Evolutionary conservation across 2,329 filamentous ascomycete species (phyloP).

Genomic region (Metarhizium sp.): DNA sequence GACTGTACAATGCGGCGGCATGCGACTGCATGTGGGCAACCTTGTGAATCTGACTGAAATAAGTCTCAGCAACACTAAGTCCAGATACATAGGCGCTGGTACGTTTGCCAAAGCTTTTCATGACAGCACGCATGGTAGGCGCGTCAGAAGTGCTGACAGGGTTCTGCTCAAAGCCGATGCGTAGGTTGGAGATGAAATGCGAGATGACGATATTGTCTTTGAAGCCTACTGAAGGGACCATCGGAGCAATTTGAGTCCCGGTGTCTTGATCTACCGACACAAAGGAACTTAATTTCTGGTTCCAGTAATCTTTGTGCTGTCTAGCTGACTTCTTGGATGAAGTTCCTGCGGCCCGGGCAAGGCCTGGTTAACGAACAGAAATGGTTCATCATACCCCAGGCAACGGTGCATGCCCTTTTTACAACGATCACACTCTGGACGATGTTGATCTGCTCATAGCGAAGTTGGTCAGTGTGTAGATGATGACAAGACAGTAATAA

Average conservation of each 20-base stretch:
- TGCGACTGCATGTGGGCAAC: conserved; percentile 4
- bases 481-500: neutral
- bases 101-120: conserved; percentile 3
- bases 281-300: neutral
- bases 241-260: neutral
- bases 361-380: conserved; percentile 6
- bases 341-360: conserved; percentile 5
- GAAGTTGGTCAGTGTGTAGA: neutral
- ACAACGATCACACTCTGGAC: conserved; percentile 4
- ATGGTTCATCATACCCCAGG: conserved; percentile 5
- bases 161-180: neutral
- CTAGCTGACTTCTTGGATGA: conserved; percentile 5
- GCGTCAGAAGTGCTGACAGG: conserved; percentile 4
- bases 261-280: neutral
- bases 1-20: conserved; percentile 5
- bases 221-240: conserved; percentile 4
- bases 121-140: conserved; percentile 6
- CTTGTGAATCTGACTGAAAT: conserved; percentile 8
- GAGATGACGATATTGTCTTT: conserved; percentile 8
- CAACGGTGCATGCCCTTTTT: conserved; percentile 4
- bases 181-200: conserved; percentile 4
- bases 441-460: conserved; percentile 1
- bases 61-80: conserved; percentile 6
- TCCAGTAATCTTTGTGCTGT: conserved; percentile 6
- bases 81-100: conserved; percentile 7